These are phyloP conservation scores for Claviceps pazoutovae DNA, from an alignment of 2,329 filamentous ascomycete species.

Conservation along the genomic window DNA sequence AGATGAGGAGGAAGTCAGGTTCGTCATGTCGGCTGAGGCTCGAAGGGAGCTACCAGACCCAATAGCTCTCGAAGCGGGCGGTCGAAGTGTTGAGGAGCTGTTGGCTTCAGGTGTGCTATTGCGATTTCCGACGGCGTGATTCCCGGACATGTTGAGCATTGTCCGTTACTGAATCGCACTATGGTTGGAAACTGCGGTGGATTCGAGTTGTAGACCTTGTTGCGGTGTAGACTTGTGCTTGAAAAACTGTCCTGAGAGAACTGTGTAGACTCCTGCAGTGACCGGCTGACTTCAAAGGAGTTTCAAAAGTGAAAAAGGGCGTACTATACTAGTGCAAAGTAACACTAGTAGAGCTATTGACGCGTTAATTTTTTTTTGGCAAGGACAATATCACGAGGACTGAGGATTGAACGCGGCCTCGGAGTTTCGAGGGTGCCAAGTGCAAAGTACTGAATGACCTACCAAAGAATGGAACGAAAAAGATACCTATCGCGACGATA, in stretches of 20 bases:
- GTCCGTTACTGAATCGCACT: conserved; percentile 8
- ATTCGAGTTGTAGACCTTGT: not conserved
- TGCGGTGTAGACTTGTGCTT: not conserved
- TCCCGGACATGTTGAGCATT: conserved; percentile 54
- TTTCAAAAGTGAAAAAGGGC: conserved; percentile 14
- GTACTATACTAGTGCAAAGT: conserved; percentile 9
- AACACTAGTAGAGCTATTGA: conserved; percentile 5
- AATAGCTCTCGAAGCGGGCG: conserved; percentile 64
- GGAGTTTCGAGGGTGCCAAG: not conserved
- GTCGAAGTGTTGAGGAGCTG: conserved; percentile 67
- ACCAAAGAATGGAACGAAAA: conserved; percentile 11
- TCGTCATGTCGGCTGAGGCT: conserved; percentile 90
- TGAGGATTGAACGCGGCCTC: not conserved
- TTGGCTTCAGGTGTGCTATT: conserved; percentile 94
- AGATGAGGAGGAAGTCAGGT: conserved; percentile 52
- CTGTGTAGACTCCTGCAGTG: conserved; percentile 54
- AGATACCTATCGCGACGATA: conserved; percentile 13
- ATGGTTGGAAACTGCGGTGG: not conserved
- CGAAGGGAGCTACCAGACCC: conserved; percentile 75
- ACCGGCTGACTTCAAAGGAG: conserved; percentile 73
- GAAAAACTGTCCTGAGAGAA: conserved; percentile 15
- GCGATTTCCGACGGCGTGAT: conserved; percentile 63
- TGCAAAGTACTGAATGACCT: conserved; percentile 6
- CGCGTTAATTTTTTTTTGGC: not conserved
- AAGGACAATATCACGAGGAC: not conserved